A percentile compares a stretch with the other conserved stretches of the same genome.
Conservation (phyloP, 2,329 filamentous ascomycete species). For the Ampelomyces quisqualis region DNA sequence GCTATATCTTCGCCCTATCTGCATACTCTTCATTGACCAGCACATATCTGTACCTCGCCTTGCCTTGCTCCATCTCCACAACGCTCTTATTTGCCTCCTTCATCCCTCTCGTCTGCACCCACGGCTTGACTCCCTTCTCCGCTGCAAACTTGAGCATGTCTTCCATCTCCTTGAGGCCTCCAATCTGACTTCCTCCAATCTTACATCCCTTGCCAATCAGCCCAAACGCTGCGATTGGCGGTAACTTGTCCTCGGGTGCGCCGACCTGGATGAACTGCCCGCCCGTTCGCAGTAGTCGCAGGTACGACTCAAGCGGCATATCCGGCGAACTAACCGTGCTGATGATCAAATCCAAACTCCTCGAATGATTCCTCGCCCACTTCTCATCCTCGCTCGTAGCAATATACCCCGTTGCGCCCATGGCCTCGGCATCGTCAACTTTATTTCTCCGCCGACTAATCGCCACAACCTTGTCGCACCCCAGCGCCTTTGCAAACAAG, state of each 20-base stretch:
- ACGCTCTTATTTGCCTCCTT: constrained; percentile 57
- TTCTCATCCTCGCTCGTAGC: constrained; percentile 38
- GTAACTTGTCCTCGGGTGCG: constrained; percentile 61
- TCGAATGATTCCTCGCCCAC: constrained; percentile 62
- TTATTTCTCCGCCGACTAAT: constrained; percentile 63
- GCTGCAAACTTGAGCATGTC: constrained; percentile 64
- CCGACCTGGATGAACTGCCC: constrained; percentile 69
- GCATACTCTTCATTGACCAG: constrained; percentile 32
- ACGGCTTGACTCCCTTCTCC: constrained; percentile 59
- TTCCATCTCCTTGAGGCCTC: constrained; percentile 58
- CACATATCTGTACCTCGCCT: constrained; percentile 50
- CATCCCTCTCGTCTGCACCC: constrained; percentile 63
- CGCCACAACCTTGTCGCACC: constrained; percentile 65
- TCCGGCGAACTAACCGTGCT: constrained; percentile 59
- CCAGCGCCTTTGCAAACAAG: constrained; percentile 69
- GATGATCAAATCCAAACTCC: constrained; percentile 61
- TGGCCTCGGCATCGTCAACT: constrained; percentile 58
- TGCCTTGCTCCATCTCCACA: constrained; percentile 59
- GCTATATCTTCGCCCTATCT: constrained; percentile 25
- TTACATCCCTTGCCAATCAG: constrained; percentile 59
- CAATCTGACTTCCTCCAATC: constrained; percentile 51
- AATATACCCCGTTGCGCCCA: constrained; percentile 69
- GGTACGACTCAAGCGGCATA: constrained; percentile 65
- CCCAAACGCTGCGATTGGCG: constrained; percentile 57
- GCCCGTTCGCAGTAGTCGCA: constrained; percentile 60